phyloP scores from a whole-genome alignment of 2,329 filamentous ascomycete species.

The Exophiala sideris region DNA sequence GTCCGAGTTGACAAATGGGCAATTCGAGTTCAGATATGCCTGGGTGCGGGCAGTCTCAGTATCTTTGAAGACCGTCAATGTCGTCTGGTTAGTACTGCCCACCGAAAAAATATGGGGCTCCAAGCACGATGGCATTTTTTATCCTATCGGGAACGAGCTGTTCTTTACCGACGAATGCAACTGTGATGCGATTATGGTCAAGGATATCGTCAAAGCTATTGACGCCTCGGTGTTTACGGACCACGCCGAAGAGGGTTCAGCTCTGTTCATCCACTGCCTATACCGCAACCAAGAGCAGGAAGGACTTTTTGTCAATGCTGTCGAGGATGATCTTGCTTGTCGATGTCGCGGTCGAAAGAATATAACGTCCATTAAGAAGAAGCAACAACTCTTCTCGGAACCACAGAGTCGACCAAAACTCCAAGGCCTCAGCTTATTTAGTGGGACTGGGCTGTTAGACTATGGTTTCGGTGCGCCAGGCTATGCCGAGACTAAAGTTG shows the following conservation, averaged over 20 bases:
- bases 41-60: slow-evolving; percentile 57
- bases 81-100: slow-evolving; percentile 72
- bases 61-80: slow-evolving; percentile 45
- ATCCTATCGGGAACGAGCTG: slow-evolving; percentile 68
- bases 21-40: slow-evolving; percentile 62
- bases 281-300: slow-evolving; percentile 61
- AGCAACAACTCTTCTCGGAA: slow-evolving; percentile 5
- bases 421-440: slow-evolving; percentile 68
- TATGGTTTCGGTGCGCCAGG: slow-evolving; percentile 61
- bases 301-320: slow-evolving; percentile 56
- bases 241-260: slow-evolving; percentile 41
- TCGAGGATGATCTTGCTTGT: slow-evolving; percentile 27
- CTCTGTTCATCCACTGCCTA: slow-evolving; percentile 68
- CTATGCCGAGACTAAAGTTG: slow-evolving; percentile 61
- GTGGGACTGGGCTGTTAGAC: slow-evolving; percentile 74
- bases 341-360: not conserved
- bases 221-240: slow-evolving; percentile 56
- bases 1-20: slow-evolving; percentile 40
- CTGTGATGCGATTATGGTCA: slow-evolving; percentile 55
- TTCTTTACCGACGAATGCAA: slow-evolving; percentile 76
- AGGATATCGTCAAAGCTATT: slow-evolving; percentile 58
- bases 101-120: slow-evolving; percentile 66
- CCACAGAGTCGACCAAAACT: slow-evolving; percentile 40
- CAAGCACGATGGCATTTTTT: slow-evolving; percentile 48
- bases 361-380: slow-evolving; percentile 34